Percentiles rank a stretch among this genome's conserved stretches.
Conservation (phyloP, 108 stramenopile species). For the Conticribra weissflogii region DNA sequence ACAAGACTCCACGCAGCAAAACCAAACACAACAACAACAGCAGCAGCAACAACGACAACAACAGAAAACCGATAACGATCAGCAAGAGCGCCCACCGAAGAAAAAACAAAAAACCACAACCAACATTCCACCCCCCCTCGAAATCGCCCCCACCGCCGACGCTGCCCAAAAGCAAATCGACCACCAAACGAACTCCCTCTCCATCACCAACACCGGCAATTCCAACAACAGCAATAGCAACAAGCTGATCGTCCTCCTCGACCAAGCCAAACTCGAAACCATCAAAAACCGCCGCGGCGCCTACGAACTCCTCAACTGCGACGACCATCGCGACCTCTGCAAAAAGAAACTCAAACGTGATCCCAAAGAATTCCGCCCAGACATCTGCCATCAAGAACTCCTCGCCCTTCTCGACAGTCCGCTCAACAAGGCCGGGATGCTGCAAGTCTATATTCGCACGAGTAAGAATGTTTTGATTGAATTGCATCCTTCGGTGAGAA, state of each 20-base stretch:
- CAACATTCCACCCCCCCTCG: constrained; percentile 51
- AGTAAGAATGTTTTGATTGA: constrained; percentile 95
- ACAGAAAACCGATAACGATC: neutral
- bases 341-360: constrained; percentile 92
- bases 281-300: constrained; percentile 95
- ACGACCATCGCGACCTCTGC: constrained; percentile 95
- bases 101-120: constrained; percentile 57
- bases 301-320: constrained; percentile 97
- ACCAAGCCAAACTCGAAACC: constrained; percentile 96
- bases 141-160: constrained; percentile 57
- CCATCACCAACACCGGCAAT: constrained; percentile 20
- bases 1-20: neutral
- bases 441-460: constrained; percentile 94
- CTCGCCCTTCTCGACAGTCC: constrained; percentile 96
- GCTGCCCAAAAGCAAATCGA: constrained; percentile 33
- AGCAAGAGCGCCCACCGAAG: constrained; percentile 4
- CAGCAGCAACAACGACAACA: neutral
- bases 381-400: constrained; percentile 98
- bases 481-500: constrained; percentile 90
- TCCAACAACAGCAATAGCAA: constrained; percentile 28
- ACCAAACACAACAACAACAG: neutral
- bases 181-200: constrained; percentile 28
- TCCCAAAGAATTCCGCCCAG: constrained; percentile 93
- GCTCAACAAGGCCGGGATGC: constrained; percentile 94
- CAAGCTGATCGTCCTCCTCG: constrained; percentile 80